These are phyloP conservation scores for Gautieria morchelliformis DNA, from an alignment of 768 basidiomycete species.

Conservation along the genomic window DNA sequence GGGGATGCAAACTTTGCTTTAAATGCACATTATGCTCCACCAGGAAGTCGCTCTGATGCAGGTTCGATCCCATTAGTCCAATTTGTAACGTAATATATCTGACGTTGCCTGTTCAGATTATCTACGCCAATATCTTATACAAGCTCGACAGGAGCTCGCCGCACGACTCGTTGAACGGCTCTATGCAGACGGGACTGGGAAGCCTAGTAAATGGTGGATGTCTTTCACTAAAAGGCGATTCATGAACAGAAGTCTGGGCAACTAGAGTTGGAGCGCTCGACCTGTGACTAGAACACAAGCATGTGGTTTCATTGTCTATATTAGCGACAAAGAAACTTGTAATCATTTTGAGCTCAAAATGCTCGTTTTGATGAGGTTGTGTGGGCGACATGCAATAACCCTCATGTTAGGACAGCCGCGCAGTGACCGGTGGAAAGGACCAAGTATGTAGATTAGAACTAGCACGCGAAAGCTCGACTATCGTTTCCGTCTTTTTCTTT, in stretches of 20 bases:
- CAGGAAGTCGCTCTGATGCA: slow-evolving; percentile 65
- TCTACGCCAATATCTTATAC: slow-evolving; percentile 82
- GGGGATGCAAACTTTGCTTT: slow-evolving; percentile 93
- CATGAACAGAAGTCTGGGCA: slow-evolving; percentile 84
- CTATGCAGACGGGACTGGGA: slow-evolving; percentile 88
- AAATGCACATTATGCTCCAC: slow-evolving; percentile 84
- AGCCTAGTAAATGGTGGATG: slow-evolving; percentile 99
- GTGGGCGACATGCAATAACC: too few relatives aligned
- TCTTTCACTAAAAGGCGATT: slow-evolving; percentile 96
- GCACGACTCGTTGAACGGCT: slow-evolving; percentile 77
- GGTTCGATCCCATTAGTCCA: slow-evolving; percentile 39
- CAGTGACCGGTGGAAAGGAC: neutral
- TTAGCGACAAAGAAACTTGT: neutral
- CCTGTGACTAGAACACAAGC: too few relatives aligned
- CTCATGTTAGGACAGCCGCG: too few relatives aligned
- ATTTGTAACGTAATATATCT: neutral
- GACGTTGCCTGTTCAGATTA: slow-evolving; percentile 45
- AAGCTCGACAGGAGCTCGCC: slow-evolving; percentile 88
- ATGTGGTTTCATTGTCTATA: neutral
- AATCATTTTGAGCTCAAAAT: neutral
- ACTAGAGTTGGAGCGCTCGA: slow-evolving; percentile 26
- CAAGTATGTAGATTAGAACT: neutral
- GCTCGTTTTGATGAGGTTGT: too few relatives aligned
- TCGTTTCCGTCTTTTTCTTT: slow-evolving; percentile 41
- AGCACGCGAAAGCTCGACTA: neutral